Evolutionary conservation across 768 basidiomycete genomes (phyloP).

Genomic region (Pleurotus eryngii): DNA sequence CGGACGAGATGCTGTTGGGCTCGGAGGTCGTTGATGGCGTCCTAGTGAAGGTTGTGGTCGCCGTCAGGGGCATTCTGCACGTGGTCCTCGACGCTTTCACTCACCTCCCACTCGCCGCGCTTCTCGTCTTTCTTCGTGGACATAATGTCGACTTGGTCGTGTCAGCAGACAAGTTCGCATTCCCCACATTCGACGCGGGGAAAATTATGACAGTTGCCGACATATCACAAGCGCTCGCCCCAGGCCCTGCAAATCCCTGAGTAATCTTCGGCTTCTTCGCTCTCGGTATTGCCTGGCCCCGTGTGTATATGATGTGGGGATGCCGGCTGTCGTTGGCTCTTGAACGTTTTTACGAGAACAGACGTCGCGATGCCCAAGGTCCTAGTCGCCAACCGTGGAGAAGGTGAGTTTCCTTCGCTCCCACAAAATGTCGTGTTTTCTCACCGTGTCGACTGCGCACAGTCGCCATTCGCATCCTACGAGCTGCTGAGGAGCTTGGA

Average conservation of each 20-base stretch:
- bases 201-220: constrained; percentile 5
- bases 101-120: constrained; percentile 7
- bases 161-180: neutral
- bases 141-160: neutral
- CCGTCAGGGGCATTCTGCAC: neutral
- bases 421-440: constrained; percentile 19
- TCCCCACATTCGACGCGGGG: constrained; percentile 2
- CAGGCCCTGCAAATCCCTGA: too few relatives aligned
- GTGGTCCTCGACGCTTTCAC: neutral
- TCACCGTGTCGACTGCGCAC: neutral
- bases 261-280: too few relatives aligned
- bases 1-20: constrained; percentile 29
- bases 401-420: constrained; percentile 36
- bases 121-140: neutral
- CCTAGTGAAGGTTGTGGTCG: constrained; percentile 13
- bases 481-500: constrained; percentile 80
- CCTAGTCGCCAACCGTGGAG: constrained; percentile 74
- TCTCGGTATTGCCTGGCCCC: too few relatives aligned
- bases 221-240: constrained; percentile 4
- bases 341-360: neutral
- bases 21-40: constrained; percentile 26
- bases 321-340: neutral
- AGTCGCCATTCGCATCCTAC: constrained; percentile 90
- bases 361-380: constrained; percentile 50
- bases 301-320: constrained; percentile 1